Conservation (phyloP, 1,284 basidiomycete genomes). For the Coriolopsis trogii region DNA sequence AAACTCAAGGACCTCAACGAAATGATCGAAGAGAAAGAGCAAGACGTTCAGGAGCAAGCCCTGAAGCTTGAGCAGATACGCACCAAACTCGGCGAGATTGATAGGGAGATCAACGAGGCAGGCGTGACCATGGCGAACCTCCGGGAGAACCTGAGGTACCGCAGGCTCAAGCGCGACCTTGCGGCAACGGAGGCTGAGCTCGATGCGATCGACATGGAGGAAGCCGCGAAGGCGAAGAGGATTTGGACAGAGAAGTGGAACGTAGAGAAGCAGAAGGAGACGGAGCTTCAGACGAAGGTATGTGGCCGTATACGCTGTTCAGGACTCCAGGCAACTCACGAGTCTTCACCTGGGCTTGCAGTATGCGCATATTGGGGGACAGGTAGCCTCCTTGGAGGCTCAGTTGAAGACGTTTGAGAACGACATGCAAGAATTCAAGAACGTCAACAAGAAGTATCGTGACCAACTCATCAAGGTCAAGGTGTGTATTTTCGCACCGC, state of each 20-base stretch:
- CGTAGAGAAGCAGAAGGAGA: slow-evolving; percentile 72
- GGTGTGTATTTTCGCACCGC: slow-evolving; percentile 43
- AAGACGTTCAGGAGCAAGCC: slow-evolving; percentile 59
- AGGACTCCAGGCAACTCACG: too few relatives aligned
- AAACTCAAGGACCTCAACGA: slow-evolving; percentile 65
- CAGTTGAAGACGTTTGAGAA: slow-evolving; percentile 69
- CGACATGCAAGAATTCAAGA: slow-evolving; percentile 88
- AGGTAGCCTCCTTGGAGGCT: slow-evolving; percentile 75
- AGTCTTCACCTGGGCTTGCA: slow-evolving; percentile 36
- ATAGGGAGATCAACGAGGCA: slow-evolving; percentile 76
- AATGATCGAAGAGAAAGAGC: slow-evolving; percentile 63
- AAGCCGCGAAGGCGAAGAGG: slow-evolving; percentile 76
- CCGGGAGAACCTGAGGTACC: slow-evolving; percentile 84
- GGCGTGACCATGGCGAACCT: slow-evolving; percentile 75
- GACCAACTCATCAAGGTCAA: slow-evolving; percentile 95
- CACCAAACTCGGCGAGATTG: slow-evolving; percentile 54
- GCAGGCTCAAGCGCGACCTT: slow-evolving; percentile 73
- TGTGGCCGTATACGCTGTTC: too few relatives aligned
- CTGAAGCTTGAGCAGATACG: slow-evolving; percentile 58
- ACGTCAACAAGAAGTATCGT: slow-evolving; percentile 84
- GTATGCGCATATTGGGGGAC: slow-evolving; percentile 84
- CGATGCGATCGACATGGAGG: slow-evolving; percentile 77
- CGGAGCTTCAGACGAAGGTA: slow-evolving; percentile 74
- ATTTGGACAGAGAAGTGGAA: slow-evolving; percentile 86
- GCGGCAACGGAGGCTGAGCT: slow-evolving; percentile 73